phyloP scores from a whole-genome alignment of 106 monocot genomes.

The Alisma plantagoaquatica region DNA sequence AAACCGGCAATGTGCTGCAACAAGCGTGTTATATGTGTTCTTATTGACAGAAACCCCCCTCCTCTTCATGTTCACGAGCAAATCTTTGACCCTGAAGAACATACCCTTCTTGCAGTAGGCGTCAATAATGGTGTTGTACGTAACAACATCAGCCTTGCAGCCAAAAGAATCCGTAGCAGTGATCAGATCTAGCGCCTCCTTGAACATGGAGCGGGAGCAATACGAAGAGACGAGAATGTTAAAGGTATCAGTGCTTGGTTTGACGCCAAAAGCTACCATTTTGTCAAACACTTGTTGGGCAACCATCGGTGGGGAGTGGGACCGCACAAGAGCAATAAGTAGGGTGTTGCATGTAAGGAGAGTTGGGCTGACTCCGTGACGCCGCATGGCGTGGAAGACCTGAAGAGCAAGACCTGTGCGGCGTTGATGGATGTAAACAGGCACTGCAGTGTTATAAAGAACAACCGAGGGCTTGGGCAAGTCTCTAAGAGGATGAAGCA shows the following conservation, averaged over 20 bases:
- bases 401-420: constrained; percentile 38
- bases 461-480: constrained; percentile 13
- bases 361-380: constrained; percentile 30
- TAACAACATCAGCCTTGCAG: constrained; percentile 44
- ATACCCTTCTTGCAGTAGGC: constrained; percentile 62
- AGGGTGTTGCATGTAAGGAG: constrained; percentile 39
- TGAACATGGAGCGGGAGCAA: constrained; percentile 25
- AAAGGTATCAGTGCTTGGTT: constrained; percentile 50
- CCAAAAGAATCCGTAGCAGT: constrained; percentile 40
- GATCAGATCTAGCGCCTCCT: constrained; percentile 38
- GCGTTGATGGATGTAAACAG: constrained; percentile 30
- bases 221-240: constrained; percentile 58
- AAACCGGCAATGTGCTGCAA: constrained; percentile 53
- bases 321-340: constrained; percentile 31
- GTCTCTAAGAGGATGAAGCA: constrained; percentile 13
- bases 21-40: constrained; percentile 70
- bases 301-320: constrained; percentile 25
- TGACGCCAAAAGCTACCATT: constrained; percentile 44
- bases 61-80: constrained; percentile 72
- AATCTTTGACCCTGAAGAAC: constrained; percentile 50
- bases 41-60: constrained; percentile 33
- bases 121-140: constrained; percentile 76
- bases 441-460: constrained; percentile 51
- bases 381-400: constrained; percentile 49
- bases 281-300: constrained; percentile 31